Evolutionary conservation across 768 basidiomycete genomes (phyloP).

Genomic region (Fomitopsis serialis): DNA sequence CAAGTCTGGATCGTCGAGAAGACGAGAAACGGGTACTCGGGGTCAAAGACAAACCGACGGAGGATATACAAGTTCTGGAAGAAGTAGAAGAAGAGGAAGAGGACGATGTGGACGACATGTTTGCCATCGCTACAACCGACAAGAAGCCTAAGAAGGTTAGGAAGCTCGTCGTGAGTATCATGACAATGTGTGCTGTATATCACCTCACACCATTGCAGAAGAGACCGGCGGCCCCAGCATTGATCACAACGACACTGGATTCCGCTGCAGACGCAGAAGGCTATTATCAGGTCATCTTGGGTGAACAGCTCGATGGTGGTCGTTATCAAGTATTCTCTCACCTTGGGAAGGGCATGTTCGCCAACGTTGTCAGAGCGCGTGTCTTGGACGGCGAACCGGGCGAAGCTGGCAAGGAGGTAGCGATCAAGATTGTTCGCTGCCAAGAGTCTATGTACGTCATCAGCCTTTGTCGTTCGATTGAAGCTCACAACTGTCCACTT

Average conservation of each 20-base stretch:
- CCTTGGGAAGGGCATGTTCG: slow-evolving; percentile 99
- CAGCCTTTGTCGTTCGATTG: not conserved
- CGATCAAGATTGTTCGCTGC: slow-evolving; percentile 93
- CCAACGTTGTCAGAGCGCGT: slow-evolving; percentile 89
- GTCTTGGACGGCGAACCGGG: slow-evolving; percentile 60
- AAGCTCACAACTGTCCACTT: slow-evolving; percentile 1
- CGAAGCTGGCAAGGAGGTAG: slow-evolving; percentile 70
- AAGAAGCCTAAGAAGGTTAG: slow-evolving; percentile 59
- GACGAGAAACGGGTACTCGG: slow-evolving; percentile 68
- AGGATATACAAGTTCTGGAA: slow-evolving; percentile 45
- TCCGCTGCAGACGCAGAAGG: slow-evolving; percentile 92
- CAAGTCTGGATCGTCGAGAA: slow-evolving; percentile 74
- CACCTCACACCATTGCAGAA: slow-evolving; percentile 15
- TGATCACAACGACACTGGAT: slow-evolving; percentile 79
- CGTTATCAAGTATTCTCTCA: slow-evolving; percentile 93
- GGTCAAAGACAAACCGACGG: slow-evolving; percentile 30
- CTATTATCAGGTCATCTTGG: slow-evolving; percentile 91
- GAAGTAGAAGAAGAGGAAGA: slow-evolving; percentile 63
- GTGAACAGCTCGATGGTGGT: slow-evolving; percentile 88
- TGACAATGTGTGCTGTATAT: not conserved
- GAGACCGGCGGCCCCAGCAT: slow-evolving; percentile 50
- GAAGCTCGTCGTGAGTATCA: slow-evolving; percentile 41
- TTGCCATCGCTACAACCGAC: slow-evolving; percentile 51
- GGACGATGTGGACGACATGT: slow-evolving; percentile 95
- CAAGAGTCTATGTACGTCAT: slow-evolving; percentile 86